These are phyloP conservation scores for Triticum turgidum DNA, from an alignment of 176 grass and related monocot genomes.

Conservation along the genomic window DNA sequence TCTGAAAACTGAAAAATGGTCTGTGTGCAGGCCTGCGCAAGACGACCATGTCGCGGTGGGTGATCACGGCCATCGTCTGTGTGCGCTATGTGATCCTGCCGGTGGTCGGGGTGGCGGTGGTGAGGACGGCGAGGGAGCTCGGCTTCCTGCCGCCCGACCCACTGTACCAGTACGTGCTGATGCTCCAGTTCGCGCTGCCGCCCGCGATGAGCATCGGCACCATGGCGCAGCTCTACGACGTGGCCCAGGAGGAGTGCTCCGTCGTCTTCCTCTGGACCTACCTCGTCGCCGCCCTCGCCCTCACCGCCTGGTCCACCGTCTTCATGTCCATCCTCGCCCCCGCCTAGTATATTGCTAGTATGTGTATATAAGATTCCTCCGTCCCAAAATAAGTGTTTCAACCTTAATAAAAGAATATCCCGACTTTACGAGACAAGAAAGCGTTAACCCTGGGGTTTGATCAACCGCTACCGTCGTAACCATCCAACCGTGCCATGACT, in stretches of 20 bases:
- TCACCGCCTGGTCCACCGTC: conserved; percentile 56
- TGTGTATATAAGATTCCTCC: too few relatives aligned
- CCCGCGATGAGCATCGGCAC: conserved; percentile 78
- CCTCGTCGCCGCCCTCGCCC: conserved; percentile 44
- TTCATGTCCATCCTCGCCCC: conserved; percentile 26
- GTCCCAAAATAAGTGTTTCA: too few relatives aligned
- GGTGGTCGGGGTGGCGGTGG: conserved; percentile 37
- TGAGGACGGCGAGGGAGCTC: conserved; percentile 34
- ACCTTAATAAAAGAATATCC: too few relatives aligned
- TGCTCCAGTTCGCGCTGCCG: conserved; percentile 69
- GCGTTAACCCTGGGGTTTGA: too few relatives aligned
- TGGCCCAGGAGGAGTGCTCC: conserved; percentile 68
- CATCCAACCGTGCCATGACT: too few relatives aligned
- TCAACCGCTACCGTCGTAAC: too few relatives aligned
- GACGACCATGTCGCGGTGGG: conserved; percentile 23
- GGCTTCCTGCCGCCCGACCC: conserved; percentile 62
- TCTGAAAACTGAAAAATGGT: background rate
- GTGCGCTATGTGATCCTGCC: conserved; percentile 63
- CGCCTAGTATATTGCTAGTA: background rate
- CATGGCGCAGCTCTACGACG: conserved; percentile 56
- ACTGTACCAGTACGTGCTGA: conserved; percentile 61
- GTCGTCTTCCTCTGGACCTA: conserved; percentile 63
- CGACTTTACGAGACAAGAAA: too few relatives aligned
- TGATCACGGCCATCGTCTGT: conserved; percentile 39
- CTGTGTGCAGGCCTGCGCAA: conserved; percentile 43